phyloP scores from a whole-genome alignment of 257 asterid species.

The Solanum corneliomulleri region DNA sequence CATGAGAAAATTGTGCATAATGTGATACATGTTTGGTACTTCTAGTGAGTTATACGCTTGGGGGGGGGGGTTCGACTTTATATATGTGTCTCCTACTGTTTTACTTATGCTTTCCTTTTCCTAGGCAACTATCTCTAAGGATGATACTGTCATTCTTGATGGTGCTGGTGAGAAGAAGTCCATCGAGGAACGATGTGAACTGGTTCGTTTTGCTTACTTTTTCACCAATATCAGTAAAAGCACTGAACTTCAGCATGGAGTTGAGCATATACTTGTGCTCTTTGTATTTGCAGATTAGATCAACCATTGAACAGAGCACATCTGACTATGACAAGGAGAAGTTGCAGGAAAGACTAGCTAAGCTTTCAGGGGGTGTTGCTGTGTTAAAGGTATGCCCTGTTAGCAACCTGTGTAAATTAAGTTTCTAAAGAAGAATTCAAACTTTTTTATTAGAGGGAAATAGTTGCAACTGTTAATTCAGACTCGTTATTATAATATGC shows the following conservation, averaged over 20 bases:
- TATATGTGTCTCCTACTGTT: background rate
- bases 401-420: background rate
- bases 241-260: background rate
- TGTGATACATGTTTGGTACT: background rate
- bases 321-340: slow-evolving; percentile 95
- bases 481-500: background rate
- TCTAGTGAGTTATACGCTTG: accelerated
- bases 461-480: background rate
- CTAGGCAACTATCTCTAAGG: slow-evolving; percentile 82
- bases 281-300: slow-evolving; percentile 45
- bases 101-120: background rate
- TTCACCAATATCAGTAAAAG: background rate
- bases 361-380: slow-evolving; percentile 96
- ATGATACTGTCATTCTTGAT: slow-evolving; percentile 82
- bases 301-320: slow-evolving; percentile 63
- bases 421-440: background rate
- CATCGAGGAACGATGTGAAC: slow-evolving; percentile 86
- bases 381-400: slow-evolving; percentile 57
- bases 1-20: background rate
- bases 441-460: background rate
- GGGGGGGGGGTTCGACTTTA: background rate
- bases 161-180: slow-evolving; percentile 84
- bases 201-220: slow-evolving; percentile 25
- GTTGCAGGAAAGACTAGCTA: slow-evolving; percentile 86
- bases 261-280: background rate